Evolutionary conservation across 2,329 filamentous ascomycete species (phyloP).

Genomic region (Pseudogymnoascus sp.): DNA sequence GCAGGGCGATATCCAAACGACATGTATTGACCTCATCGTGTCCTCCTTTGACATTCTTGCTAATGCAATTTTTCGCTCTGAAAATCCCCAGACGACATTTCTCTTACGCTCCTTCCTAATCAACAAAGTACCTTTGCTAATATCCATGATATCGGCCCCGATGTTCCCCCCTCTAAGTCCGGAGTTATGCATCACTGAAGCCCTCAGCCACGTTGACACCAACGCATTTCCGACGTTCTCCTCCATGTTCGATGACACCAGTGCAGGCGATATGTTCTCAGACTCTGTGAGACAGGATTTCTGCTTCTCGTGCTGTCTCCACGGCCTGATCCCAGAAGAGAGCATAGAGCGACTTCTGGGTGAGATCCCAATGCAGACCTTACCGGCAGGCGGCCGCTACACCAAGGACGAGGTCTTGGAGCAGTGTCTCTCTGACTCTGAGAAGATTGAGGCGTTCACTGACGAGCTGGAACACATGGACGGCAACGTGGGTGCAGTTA

Average conservation of each 20-base stretch:
- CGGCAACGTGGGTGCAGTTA: constrained; percentile 82
- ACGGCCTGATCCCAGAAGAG: constrained; percentile 70
- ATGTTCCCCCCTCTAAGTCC: constrained; percentile 51
- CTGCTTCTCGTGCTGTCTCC: constrained; percentile 80
- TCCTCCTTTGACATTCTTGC: constrained; percentile 85
- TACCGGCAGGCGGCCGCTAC: constrained; percentile 67
- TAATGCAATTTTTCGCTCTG: constrained; percentile 70
- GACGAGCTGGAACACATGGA: constrained; percentile 82
- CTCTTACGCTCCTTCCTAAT: constrained; percentile 81
- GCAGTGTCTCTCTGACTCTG: constrained; percentile 69
- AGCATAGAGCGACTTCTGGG: constrained; percentile 75
- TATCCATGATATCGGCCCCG: constrained; percentile 48
- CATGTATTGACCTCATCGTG: constrained; percentile 74
- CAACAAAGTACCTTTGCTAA: constrained; percentile 57
- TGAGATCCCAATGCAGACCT: constrained; percentile 72
- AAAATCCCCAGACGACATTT: constrained; percentile 53
- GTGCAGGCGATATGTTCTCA: constrained; percentile 45
- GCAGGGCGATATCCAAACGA: constrained; percentile 67
- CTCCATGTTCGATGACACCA: constrained; percentile 52
- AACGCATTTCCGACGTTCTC: constrained; percentile 57
- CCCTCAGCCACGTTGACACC: constrained; percentile 54
- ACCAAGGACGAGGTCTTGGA: constrained; percentile 69
- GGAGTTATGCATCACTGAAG: constrained; percentile 58
- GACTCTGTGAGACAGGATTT: constrained; percentile 72
- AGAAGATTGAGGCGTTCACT: constrained; percentile 67